Conservation (phyloP, 2,329 filamentous ascomycete species). For the Penicillium sp. region DNA sequence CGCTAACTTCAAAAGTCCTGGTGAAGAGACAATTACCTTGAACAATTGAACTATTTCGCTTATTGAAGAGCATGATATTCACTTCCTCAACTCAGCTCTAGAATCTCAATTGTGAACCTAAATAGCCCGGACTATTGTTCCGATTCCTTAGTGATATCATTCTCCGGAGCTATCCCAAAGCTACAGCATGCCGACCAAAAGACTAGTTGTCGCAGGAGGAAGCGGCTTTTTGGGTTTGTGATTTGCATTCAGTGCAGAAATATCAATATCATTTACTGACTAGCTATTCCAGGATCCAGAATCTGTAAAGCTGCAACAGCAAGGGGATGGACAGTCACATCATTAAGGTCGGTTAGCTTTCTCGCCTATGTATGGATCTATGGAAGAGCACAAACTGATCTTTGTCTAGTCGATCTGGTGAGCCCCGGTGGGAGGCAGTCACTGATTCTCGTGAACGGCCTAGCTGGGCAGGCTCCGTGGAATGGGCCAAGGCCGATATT, state of each 20-base stretch:
- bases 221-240: conserved; percentile 74
- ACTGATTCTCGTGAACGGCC: conserved; percentile 64
- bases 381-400: conserved; percentile 4
- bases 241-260: neutral
- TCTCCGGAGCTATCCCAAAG: conserved; percentile 9
- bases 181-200: conserved; percentile 54
- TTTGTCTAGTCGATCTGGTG: conserved; percentile 66
- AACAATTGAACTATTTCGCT: neutral
- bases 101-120: neutral
- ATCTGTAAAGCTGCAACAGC: conserved; percentile 85
- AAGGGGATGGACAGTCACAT: conserved; percentile 84
- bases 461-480: conserved; percentile 69
- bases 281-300: conserved; percentile 47
- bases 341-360: conserved; percentile 72
- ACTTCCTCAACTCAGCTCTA: neutral
- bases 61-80: neutral
- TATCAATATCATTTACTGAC: conserved; percentile 8
- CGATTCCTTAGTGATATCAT: conserved; percentile 4
- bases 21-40: neutral
- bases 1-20: neutral
- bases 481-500: conserved; percentile 83
- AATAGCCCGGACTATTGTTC: conserved; percentile 3
- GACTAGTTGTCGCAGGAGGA: conserved; percentile 81
- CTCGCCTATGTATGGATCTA: neutral
- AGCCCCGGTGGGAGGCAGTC: conserved; percentile 73